Evolutionary conservation across 2,329 filamentous ascomycete genomes (phyloP).

Genomic region (Cyclaneusma minus): DNA sequence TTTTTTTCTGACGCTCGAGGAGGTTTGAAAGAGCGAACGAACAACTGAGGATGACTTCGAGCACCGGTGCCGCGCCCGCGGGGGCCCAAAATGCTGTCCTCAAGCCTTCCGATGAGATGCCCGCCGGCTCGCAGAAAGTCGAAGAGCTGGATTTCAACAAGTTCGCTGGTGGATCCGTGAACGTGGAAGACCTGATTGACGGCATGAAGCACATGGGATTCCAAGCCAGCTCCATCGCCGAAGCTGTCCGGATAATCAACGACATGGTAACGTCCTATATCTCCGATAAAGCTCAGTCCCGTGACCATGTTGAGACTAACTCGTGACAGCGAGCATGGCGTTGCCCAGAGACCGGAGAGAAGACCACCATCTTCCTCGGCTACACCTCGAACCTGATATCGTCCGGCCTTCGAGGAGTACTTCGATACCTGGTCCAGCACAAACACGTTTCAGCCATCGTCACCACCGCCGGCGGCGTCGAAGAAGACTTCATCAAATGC

Average conservation of each 20-base stretch:
- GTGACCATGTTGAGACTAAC: too few relatives aligned
- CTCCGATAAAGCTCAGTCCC: background rate
- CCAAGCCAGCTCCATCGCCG: constrained; percentile 65
- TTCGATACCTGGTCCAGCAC: constrained; percentile 88
- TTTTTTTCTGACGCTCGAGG: too few relatives aligned
- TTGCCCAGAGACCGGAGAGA: constrained; percentile 62
- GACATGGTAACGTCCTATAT: constrained; percentile 57
- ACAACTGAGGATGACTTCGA: constrained; percentile 15
- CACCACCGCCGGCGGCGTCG: constrained; percentile 86
- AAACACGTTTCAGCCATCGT: constrained; percentile 86
- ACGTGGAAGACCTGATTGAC: constrained; percentile 68
- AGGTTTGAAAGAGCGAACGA: too few relatives aligned
- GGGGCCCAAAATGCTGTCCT: constrained; percentile 68
- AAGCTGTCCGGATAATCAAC: constrained; percentile 85
- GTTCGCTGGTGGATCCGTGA: constrained; percentile 58
- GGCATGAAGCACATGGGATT: constrained; percentile 81
- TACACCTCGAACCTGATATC: constrained; percentile 98
- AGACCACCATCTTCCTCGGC: constrained; percentile 88
- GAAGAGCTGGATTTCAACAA: constrained; percentile 87
- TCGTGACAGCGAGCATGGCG: constrained; percentile 54
- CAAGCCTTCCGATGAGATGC: constrained; percentile 68
- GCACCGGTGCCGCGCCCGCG: constrained; percentile 32
- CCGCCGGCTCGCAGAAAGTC: constrained; percentile 63
- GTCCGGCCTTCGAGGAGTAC: constrained; percentile 77
- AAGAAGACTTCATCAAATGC: constrained; percentile 98